Conservation (phyloP, 2,329 filamentous ascomycete species). For the Beauveria sp. region DNA sequence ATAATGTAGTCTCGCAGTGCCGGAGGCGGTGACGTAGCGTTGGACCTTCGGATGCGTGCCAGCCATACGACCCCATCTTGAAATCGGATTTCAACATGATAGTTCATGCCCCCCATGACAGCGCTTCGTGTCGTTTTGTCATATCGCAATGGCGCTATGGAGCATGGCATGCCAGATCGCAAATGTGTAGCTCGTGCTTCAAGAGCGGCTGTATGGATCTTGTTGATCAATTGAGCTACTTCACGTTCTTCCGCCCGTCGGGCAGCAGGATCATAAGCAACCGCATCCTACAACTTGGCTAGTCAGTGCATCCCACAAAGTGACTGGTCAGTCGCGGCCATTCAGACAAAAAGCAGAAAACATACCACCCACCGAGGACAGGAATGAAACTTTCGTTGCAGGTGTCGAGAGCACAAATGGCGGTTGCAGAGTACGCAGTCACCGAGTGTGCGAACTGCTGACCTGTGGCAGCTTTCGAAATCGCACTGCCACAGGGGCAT, state of each 20-base stretch:
- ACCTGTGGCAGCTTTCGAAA: slow-evolving; percentile 21
- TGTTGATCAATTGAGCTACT: slow-evolving; percentile 25
- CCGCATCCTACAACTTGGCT: slow-evolving; percentile 24
- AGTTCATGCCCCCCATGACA: slow-evolving; percentile 39
- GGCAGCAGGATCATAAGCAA: slow-evolving; percentile 25
- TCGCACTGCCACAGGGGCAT: slow-evolving; percentile 30
- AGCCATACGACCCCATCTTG: slow-evolving; percentile 36
- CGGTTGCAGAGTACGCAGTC: slow-evolving; percentile 32
- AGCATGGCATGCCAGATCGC: slow-evolving; percentile 27
- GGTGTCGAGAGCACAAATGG: slow-evolving; percentile 29
- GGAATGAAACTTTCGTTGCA: slow-evolving; percentile 24
- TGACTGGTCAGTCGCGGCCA: slow-evolving; percentile 9
- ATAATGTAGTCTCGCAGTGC: slow-evolving; percentile 28
- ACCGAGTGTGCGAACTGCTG: slow-evolving; percentile 28
- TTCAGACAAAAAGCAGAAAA: slow-evolving; percentile 9
- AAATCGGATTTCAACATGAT: slow-evolving; percentile 34
- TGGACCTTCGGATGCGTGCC: slow-evolving; percentile 32
- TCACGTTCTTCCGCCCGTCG: slow-evolving; percentile 27
- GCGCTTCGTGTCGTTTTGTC: slow-evolving; percentile 25
- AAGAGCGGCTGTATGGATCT: slow-evolving; percentile 30
- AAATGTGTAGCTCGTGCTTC: slow-evolving; percentile 26
- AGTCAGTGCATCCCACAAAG: slow-evolving; percentile 1
- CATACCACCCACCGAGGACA: slow-evolving; percentile 31
- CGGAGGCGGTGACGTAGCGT: slow-evolving; percentile 31
- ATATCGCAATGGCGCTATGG: slow-evolving; percentile 29